A percentile compares a stretch with the other conserved stretches of the same genome.
These are phyloP conservation scores for Paraphoma chrysanthemicola DNA, from an alignment of 2,329 filamentous ascomycete species.

Conservation along the genomic window DNA sequence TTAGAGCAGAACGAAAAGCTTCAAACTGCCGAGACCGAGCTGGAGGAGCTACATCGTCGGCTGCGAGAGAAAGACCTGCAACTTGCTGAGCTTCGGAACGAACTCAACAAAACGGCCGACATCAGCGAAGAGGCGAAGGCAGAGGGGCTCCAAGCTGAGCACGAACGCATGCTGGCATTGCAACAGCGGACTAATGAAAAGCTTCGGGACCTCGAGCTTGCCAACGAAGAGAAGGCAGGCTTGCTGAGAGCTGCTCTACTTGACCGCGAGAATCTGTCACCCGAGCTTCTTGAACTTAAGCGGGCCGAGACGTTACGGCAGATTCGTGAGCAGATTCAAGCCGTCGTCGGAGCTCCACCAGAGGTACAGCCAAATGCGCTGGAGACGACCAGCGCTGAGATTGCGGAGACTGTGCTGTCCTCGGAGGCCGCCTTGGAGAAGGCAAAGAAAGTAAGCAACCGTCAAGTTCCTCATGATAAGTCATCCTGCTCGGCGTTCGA, in stretches of 20 bases:
- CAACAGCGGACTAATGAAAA: slow-evolving; percentile 44
- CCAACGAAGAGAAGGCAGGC: slow-evolving; percentile 44
- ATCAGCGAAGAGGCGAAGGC: slow-evolving; percentile 38
- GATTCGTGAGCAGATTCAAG: slow-evolving; percentile 42
- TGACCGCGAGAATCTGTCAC: slow-evolving; percentile 40
- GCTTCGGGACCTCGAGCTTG: slow-evolving; percentile 43
- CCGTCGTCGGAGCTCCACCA: slow-evolving; percentile 36
- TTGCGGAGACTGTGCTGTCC: slow-evolving; percentile 42
- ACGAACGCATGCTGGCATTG: slow-evolving; percentile 44
- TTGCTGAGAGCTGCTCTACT: slow-evolving; percentile 43
- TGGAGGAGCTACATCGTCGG: slow-evolving; percentile 43
- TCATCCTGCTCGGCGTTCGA: slow-evolving; percentile 29
- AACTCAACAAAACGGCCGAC: slow-evolving; percentile 45
- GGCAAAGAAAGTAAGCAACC: slow-evolving; percentile 46
- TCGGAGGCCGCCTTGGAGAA: slow-evolving; percentile 45
- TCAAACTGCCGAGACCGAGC: slow-evolving; percentile 41
- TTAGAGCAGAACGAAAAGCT: slow-evolving; percentile 49
- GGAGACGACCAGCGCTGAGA: slow-evolving; percentile 40
- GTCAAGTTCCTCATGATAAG: slow-evolving; percentile 31
- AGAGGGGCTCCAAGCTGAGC: slow-evolving; percentile 40
- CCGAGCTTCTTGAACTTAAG: slow-evolving; percentile 42
- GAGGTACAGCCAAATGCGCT: slow-evolving; percentile 42
- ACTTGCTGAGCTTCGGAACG: slow-evolving; percentile 44
- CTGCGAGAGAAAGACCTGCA: slow-evolving; percentile 45
- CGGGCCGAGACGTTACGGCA: slow-evolving; percentile 40